These are phyloP conservation scores for Candida corydali DNA, from an alignment of 805 yeast genomes.

Conservation along the genomic window DNA sequence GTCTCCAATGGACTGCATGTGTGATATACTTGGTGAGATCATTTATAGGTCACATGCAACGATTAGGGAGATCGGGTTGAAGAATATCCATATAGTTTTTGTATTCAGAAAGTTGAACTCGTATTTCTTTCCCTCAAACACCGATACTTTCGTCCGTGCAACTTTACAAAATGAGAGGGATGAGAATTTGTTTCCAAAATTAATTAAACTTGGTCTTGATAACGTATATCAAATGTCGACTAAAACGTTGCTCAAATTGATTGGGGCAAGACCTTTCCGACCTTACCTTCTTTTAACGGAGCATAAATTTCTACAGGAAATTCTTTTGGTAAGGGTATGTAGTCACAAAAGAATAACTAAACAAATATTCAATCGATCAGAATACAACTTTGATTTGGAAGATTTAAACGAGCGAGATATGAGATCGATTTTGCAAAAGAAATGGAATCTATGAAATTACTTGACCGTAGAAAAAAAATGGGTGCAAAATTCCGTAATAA, in stretches of 20 bases:
- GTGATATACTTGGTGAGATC: not conserved
- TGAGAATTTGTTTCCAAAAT: slow-evolving; percentile 1
- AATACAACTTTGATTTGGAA: too few relatives aligned
- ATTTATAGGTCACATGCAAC: not conserved
- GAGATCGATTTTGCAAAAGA: not conserved
- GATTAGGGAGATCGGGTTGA: too few relatives aligned
- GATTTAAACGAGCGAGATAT: too few relatives aligned
- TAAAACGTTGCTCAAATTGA: not conserved
- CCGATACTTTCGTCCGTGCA: too few relatives aligned
- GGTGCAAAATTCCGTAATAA: slow-evolving; percentile 1
- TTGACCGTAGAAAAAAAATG: slow-evolving; percentile 1
- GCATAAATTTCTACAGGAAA: slow-evolving; percentile 3
- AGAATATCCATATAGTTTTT: not conserved
- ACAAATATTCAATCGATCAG: too few relatives aligned
- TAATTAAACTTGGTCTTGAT: not conserved
- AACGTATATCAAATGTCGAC: slow-evolving; percentile 2
- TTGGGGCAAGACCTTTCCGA: not conserved
- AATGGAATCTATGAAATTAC: too few relatives aligned
- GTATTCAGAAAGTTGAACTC: slow-evolving; percentile 1
- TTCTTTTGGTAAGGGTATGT: too few relatives aligned
- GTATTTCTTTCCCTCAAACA: slow-evolving; percentile 1
- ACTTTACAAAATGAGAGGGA: too few relatives aligned
- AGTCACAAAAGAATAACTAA: too few relatives aligned
- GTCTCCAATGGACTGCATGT: slow-evolving; percentile 1
- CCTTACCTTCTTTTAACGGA: not conserved